A percentile compares a stretch with the other conserved stretches of the same genome.
phyloP scores from a whole-genome alignment of 768 basidiomycete species.

The Pholiota microspora region DNA sequence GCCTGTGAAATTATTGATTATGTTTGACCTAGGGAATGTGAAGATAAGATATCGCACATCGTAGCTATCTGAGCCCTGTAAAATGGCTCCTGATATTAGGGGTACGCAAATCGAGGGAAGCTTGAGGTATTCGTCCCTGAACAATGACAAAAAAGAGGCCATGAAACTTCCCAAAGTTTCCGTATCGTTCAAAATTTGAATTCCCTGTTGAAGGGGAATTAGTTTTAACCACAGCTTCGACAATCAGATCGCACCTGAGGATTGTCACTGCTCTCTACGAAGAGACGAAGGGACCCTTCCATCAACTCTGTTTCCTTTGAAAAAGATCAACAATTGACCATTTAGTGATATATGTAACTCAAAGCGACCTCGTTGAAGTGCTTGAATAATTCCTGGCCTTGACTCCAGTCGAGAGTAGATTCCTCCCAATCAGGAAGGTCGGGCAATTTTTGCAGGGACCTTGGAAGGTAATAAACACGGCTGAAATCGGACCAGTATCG shows the following conservation, averaged over 20 bases:
- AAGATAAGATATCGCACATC: constrained; percentile 41
- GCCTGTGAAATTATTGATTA: constrained; percentile 26
- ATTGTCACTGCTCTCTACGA: constrained; percentile 74
- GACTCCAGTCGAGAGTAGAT: constrained; percentile 53
- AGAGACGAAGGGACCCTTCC: constrained; percentile 64
- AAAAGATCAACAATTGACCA: neutral
- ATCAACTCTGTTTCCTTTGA: constrained; percentile 59
- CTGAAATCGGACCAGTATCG: constrained; percentile 72
- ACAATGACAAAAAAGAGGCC: constrained; percentile 50
- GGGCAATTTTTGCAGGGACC: constrained; percentile 62
- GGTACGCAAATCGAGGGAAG: constrained; percentile 56
- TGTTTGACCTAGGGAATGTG: constrained; percentile 5
- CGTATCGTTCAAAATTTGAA: constrained; percentile 67
- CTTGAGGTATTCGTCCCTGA: constrained; percentile 70
- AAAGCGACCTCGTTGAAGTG: constrained; percentile 53
- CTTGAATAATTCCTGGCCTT: constrained; percentile 48
- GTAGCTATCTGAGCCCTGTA: constrained; percentile 30
- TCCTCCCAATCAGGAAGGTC: constrained; percentile 56
- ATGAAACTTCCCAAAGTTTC: constrained; percentile 66
- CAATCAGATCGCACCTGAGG: constrained; percentile 50
- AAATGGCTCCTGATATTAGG: constrained; percentile 47
- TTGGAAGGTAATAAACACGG: constrained; percentile 61
- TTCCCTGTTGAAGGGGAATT: constrained; percentile 41
- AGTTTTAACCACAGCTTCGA: neutral
- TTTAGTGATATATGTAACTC: neutral